Evolutionary conservation across 176 grass and related monocot species (phyloP).

Genomic region (Oryza officinalis): DNA sequence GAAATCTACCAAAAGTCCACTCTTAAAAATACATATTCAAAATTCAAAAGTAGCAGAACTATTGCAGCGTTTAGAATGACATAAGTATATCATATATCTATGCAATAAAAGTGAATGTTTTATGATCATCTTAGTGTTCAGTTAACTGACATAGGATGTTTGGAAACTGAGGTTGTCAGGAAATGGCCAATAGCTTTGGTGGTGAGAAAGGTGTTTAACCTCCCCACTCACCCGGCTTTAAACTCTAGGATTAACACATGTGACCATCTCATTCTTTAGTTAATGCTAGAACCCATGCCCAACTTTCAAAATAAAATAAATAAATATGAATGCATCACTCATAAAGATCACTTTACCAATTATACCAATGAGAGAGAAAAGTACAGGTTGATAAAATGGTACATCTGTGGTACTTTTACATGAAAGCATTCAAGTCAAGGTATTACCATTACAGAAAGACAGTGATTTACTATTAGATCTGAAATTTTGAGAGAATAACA

Average conservation of each 20-base stretch:
- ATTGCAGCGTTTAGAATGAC: not conserved
- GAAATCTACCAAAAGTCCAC: no score
- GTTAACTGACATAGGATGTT: no score
- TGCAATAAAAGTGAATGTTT: not conserved
- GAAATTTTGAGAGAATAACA: not conserved
- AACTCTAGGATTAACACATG: no score
- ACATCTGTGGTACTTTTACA: not conserved
- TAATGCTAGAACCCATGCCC: no score
- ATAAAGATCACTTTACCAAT: conserved; percentile 15
- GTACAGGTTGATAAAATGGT: not conserved
- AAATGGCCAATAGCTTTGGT: no score
- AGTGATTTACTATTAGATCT: not conserved
- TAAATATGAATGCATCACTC: not conserved
- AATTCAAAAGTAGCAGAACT: not conserved
- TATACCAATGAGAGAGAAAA: not conserved
- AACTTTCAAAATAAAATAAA: no score
- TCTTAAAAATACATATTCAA: no score
- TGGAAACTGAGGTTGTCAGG: no score
- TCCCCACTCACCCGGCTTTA: no score
- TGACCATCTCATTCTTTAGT: no score
- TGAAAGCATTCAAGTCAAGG: not conserved
- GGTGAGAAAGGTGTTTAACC: no score
- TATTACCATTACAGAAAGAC: not conserved
- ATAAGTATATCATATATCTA: not conserved
- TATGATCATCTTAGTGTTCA: not conserved